These are phyloP conservation scores for Nigrospora sphaerica DNA, from an alignment of 2,329 filamentous ascomycete species.

Conservation along the genomic window DNA sequence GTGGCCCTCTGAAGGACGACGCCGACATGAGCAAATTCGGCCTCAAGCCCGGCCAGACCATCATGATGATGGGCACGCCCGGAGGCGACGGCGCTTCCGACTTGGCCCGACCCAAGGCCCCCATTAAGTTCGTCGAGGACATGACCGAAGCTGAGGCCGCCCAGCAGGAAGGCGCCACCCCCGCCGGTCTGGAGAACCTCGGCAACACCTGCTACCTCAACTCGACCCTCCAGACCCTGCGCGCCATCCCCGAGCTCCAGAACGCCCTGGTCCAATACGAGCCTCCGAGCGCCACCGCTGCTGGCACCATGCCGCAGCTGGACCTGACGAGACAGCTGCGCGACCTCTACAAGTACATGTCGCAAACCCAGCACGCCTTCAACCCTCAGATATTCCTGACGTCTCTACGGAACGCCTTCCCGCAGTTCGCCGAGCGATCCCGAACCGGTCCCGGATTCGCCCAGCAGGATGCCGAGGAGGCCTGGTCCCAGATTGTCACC, in stretches of 20 bases:
- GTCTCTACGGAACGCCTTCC: constrained; percentile 70
- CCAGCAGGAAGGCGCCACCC: constrained; percentile 73
- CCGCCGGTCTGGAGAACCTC: constrained; percentile 82
- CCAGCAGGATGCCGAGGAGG: constrained; percentile 98
- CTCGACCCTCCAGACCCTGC: constrained; percentile 87
- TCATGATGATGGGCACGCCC: constrained; percentile 97
- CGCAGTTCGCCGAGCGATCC: constrained; percentile 87
- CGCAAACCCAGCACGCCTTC: constrained; percentile 80
- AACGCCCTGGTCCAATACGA: constrained; percentile 61
- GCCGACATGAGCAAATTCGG: constrained; percentile 76
- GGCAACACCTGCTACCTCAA: constrained; percentile 99
- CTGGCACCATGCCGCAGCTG: constrained; percentile 39
- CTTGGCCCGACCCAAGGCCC: constrained; percentile 68
- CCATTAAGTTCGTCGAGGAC: constrained; percentile 86
- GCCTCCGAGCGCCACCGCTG: constrained; percentile 13
- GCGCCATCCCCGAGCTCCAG: constrained; percentile 85
- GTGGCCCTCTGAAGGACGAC: constrained; percentile 92
- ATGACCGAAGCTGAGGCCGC: constrained; percentile 94
- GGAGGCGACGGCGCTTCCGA: constrained; percentile 52
- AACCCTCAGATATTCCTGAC: constrained; percentile 76
- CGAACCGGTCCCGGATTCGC: constrained; percentile 79
- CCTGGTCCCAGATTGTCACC: constrained; percentile 90
- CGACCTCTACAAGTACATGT: constrained; percentile 83
- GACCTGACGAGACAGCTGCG: constrained; percentile 74
- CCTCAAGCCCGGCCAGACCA: constrained; percentile 76